Evolutionary conservation across 2,329 filamentous ascomycete genomes (phyloP), one percentile per base, ranked within the genome.

Genomic region (Myriosclerotinia duriaeana): DNA sequence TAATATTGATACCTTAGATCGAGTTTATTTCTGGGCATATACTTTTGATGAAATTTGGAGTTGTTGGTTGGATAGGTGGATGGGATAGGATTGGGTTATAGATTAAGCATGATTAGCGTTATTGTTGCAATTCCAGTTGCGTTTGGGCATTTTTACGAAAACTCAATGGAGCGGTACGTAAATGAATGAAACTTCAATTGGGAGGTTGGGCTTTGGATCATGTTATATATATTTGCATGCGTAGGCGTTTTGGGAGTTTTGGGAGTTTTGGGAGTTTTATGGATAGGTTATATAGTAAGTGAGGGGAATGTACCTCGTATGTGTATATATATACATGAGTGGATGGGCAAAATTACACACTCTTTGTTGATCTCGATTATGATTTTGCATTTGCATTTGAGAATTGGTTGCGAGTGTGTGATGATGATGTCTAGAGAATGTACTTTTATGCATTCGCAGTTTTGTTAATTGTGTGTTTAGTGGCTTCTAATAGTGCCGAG

Each of bases 1-100:
- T 48, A 44, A 50, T 38, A 50, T 42, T 60, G 30, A 60, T 60
- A 60, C 44, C 58, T 60, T 60, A 60, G 30, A 50, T 50, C 34
- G 30, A 38, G 20, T 60, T 60, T 50, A 22, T 22, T 50, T 50
- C 26, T 17, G 44, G 30, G 44, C 34, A 40, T 40, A 60, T 50
- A 56, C 15, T 38, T 50, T 50, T 50, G 58, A 50, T 38, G 20
- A 17, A 38, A 38, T 38, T 38, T 38, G 58, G 44, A 50, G 44
- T 60, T 60, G 30, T 50, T 22, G 22, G 8, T 11, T 15, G 48
- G 48, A 50, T 54, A 11, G n/a, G 11, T 15, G 48, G 48, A 38
- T 54, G 34, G 17, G 20, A 54, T 36, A 20, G 17, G 34, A 38
- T 50, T 4, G 30, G 30, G 30, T 50, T 50, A 44, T 60, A 50